Percentiles rank a stretch among this genome's conserved stretches.
These are phyloP conservation scores for Solanum etuberosum DNA, from an alignment of 257 asterid genomes.

Conservation along the genomic window DNA sequence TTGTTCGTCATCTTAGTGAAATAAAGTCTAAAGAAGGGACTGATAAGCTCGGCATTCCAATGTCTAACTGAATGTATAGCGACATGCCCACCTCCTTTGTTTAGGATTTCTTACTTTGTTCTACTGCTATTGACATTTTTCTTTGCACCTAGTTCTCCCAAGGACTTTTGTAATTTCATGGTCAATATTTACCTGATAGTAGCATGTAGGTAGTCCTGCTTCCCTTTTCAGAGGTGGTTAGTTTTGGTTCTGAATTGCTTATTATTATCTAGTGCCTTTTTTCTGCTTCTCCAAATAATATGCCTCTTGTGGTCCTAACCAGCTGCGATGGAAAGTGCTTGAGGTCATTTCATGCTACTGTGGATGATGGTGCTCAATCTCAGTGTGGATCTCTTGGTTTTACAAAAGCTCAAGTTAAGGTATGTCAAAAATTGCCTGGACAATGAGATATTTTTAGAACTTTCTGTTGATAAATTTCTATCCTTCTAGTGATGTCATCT, in stretches of 20 bases:
- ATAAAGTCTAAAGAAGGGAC: background rate
- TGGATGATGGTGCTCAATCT: constrained; percentile 48
- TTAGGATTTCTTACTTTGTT: background rate
- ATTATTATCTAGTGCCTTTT: background rate
- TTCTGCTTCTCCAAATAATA: background rate
- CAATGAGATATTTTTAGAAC: background rate
- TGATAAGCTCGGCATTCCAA: background rate
- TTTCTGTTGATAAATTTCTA: background rate
- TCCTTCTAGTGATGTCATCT: background rate
- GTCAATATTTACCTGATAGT: background rate
- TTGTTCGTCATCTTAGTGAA: background rate
- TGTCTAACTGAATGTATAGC: background rate
- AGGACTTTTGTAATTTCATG: background rate
- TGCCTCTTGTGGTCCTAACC: background rate
- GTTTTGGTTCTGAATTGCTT: background rate
- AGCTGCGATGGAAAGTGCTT: constrained; percentile 90
- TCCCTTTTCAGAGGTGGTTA: background rate
- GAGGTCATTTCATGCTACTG: constrained; percentile 81
- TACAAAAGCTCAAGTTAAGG: constrained; percentile 38
- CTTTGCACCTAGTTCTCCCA: background rate
- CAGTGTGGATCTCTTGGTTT: constrained; percentile 53
- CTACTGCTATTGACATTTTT: background rate
- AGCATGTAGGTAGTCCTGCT: background rate
- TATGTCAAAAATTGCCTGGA: constrained; percentile 10
- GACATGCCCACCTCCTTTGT: background rate